Evolutionary conservation across 345 rosid species (phyloP).

Genomic region (Arabidopsis thaliana): TAIR10.1 NC_003074.8:1606001-1606500

Average conservation of each 20-base stretch:
- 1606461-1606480: too few species aligned
- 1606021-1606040: conserved; percentile 5
- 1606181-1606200: too few species aligned
- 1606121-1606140: conserved; percentile 1
- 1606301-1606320: too few species aligned
- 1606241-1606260: too few species aligned
- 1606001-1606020: not conserved
- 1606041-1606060: conserved; percentile 22
- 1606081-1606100: conserved; percentile 27
- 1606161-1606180: too few species aligned
- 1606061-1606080: conserved; percentile 25
- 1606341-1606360: not conserved
- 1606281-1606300: too few species aligned
- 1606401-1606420: not conserved
- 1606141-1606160: too few species aligned
- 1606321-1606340: not conserved
- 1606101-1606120: conserved; percentile 21
- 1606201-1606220: too few species aligned
- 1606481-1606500: conserved; percentile 68
- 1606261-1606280: too few species aligned
- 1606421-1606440: not conserved
- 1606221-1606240: too few species aligned
- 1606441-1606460: not conserved
- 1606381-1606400: not conserved
- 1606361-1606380: not conserved